Percentiles rank a stretch among this genome's conserved stretches.
Evolutionary conservation across 2,329 filamentous ascomycete genomes (phyloP).

Genomic region (Colletotrichum liriopes): DNA sequence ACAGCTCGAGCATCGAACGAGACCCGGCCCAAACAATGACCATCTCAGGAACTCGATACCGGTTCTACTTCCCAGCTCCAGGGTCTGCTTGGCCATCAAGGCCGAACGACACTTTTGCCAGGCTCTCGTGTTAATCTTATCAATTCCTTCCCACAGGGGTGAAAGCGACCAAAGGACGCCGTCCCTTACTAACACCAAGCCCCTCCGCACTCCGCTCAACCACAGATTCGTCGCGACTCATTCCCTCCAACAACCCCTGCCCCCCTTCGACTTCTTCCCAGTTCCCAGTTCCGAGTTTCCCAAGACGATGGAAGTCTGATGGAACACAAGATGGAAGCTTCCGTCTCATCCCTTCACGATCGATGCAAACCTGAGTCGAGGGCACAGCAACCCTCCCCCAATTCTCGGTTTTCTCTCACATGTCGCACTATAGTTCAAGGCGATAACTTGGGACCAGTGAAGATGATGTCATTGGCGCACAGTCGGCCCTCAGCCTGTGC

Average conservation of each 20-base stretch:
- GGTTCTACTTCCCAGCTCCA: not conserved
- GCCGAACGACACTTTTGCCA: not conserved
- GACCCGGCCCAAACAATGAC: not conserved
- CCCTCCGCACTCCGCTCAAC: not conserved
- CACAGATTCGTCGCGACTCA: not conserved
- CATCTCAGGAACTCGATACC: not conserved
- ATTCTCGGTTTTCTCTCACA: not conserved
- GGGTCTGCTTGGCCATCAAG: not conserved
- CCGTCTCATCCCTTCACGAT: constrained; percentile 3
- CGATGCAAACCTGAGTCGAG: constrained; percentile 1
- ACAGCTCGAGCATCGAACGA: not conserved
- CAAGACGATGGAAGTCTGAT: constrained; percentile 4
- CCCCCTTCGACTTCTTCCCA: not conserved
- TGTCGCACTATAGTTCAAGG: not conserved
- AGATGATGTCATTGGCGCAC: constrained; percentile 18
- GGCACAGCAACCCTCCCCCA: not conserved
- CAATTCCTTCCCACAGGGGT: not conserved
- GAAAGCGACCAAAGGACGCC: not conserved
- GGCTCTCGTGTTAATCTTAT: not conserved
- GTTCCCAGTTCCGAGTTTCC: not conserved
- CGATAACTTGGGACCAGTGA: not conserved
- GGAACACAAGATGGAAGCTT: constrained; percentile 2
- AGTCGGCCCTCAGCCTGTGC: not conserved
- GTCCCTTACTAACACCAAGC: not conserved
- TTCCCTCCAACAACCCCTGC: constrained; percentile 1